Conservation (phyloP, 2,329 filamentous ascomycete species). For the Penicillium sp. region DNA sequence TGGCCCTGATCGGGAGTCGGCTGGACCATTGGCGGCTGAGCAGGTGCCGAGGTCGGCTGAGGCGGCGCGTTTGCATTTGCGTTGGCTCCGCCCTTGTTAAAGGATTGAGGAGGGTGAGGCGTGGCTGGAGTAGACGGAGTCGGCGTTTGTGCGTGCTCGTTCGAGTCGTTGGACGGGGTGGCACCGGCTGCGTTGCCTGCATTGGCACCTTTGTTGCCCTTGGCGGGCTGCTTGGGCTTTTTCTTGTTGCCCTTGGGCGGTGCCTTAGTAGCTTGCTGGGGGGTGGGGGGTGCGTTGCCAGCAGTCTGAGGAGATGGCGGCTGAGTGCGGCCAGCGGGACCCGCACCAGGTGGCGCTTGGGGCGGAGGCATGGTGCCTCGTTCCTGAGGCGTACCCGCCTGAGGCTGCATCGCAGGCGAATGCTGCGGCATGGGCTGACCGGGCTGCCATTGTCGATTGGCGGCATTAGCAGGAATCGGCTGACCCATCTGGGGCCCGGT, state of each 20-base stretch:
- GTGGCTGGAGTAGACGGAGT: slow-evolving; percentile 51
- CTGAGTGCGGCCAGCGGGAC: slow-evolving; percentile 40
- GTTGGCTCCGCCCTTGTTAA: slow-evolving; percentile 41
- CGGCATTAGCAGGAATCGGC: slow-evolving; percentile 39
- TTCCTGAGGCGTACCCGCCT: slow-evolving; percentile 56
- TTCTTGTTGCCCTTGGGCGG: slow-evolving; percentile 61
- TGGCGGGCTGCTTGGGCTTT: slow-evolving; percentile 48
- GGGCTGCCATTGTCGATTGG: slow-evolving; percentile 42
- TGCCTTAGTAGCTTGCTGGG: slow-evolving; percentile 58
- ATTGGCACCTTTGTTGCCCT: slow-evolving; percentile 41
- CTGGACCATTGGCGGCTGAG: slow-evolving; percentile 36
- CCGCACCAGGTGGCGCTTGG: slow-evolving; percentile 43
- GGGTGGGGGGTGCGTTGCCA: slow-evolving; percentile 57
- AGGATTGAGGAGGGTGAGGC: slow-evolving; percentile 46
- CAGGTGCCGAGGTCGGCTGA: slow-evolving; percentile 37
- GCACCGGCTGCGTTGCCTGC: slow-evolving; percentile 42
- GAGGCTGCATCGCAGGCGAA: slow-evolving; percentile 44
- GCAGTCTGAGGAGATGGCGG: slow-evolving; percentile 46
- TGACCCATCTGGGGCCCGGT: slow-evolving; percentile 44
- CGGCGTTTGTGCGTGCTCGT: slow-evolving; percentile 46
- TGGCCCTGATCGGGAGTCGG: slow-evolving; percentile 35
- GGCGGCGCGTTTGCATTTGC: slow-evolving; percentile 32
- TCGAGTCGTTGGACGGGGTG: slow-evolving; percentile 46
- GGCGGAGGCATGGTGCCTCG: slow-evolving; percentile 54
- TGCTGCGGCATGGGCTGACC: slow-evolving; percentile 50